These are phyloP conservation scores for Crataegus laevigata DNA, from an alignment of 306 rosid genomes.

Conservation along the genomic window DNA sequence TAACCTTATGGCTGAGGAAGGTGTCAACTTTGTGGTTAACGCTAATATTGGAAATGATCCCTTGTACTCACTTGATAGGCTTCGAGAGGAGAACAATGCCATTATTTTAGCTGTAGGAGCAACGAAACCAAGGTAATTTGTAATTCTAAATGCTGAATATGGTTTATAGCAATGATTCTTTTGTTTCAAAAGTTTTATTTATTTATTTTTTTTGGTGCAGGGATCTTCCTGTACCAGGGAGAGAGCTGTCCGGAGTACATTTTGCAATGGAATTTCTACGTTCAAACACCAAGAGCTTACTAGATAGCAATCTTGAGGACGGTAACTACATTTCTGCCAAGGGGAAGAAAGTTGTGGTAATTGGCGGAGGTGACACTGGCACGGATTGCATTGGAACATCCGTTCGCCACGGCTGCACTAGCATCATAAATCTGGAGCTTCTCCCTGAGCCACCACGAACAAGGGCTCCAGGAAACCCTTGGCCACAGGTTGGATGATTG, in stretches of 20 bases:
- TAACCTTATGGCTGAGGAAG: slow-evolving; percentile 84
- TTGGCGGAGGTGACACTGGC: slow-evolving; percentile 99
- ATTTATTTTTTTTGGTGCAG: slow-evolving; percentile 20
- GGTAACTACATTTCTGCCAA: slow-evolving; percentile 89
- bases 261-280: slow-evolving; percentile 98
- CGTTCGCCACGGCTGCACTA: slow-evolving; percentile 81
- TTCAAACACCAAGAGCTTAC: slow-evolving; percentile 95
- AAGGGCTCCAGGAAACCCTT: slow-evolving; percentile 95
- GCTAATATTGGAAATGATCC: slow-evolving; percentile 83
- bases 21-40: slow-evolving; percentile 70
- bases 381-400: slow-evolving; percentile 99
- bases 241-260: slow-evolving; percentile 84
- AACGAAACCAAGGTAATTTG: slow-evolving; percentile 83
- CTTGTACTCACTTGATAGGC: slow-evolving; percentile 53
- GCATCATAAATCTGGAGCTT: slow-evolving; percentile 52
- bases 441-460: slow-evolving; percentile 78
- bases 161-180: too few species aligned
- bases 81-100: slow-evolving; percentile 76
- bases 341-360: slow-evolving; percentile 88
- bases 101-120: slow-evolving; percentile 84
- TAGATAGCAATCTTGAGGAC: slow-evolving; percentile 77
- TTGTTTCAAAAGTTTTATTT: background rate
- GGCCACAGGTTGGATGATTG: slow-evolving; percentile 71
- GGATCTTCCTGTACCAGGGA: slow-evolving; percentile 96
- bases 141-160: too few species aligned